Base-by-base conservation (phyloP, 192 early-diverging fungal genomes). In the Umbelopsis ramanniana region DNA sequence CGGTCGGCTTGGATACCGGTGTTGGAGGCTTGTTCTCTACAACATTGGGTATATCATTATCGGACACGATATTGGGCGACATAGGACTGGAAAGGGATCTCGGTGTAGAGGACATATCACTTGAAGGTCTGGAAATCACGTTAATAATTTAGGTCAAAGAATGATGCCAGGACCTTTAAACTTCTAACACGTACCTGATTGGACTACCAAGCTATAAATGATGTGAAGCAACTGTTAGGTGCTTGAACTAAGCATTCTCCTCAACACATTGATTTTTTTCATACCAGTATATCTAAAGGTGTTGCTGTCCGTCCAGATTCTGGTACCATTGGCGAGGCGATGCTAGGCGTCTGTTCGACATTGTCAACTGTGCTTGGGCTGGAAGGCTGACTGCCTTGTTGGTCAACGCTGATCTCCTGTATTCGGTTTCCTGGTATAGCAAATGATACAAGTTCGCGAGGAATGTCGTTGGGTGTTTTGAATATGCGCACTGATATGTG, bases 371-470 rank as follows among this genome's bases (percentile, higher is more conserved):
- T 43, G 40, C 6, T 43, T 43, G 6, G 40, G 11, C 40, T 43
- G 11, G 40, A 43, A 12, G 6, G 8, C 40, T 43, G 40, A 12
- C 26, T 17, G 15, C 35, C 57, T 12, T 29, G 29, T 37, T 22
- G 29, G 11, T 5, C 26, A 19, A 35, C 8, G 17, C 33, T 19
- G 29, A 63, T 29, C 3, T 29, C 17, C 33, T 29, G 26, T 63
- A 63, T 35, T n/a, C 57, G 33, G 33, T 63, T 63, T 29, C 57
- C 57, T n/a, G 57, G 57, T 63, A 63, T 63, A 29, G 33, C 12
- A 37, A 63, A 63, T 12, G 57, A 63, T 7, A 38, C 57, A 29
- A 63, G 14, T 37, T 63, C 57, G 17, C 57, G 26, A 63, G 57
- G 57, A 19, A 15, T 22, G 15, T 63, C 57, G 14, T 63, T 63